Base-by-base conservation (phyloP, 495 filamentous ascomycete species). In the Venustampulla echinocandica region DNA sequence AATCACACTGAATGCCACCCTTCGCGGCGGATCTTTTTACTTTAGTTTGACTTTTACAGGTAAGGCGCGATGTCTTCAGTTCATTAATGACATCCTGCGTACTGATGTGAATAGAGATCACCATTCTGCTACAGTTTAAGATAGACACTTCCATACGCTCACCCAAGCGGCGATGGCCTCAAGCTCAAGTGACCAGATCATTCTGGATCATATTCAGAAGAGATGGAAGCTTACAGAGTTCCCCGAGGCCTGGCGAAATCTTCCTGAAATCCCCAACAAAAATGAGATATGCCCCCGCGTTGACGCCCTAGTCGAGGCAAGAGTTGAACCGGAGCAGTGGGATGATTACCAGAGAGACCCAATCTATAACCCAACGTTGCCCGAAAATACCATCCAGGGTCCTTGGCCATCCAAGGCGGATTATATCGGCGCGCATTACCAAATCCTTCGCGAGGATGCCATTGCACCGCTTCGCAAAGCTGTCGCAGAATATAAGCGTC, bases 371-470 rank as follows among this genome's bases (percentile, higher is more conserved):
- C 50, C 55, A 7, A 59, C 66, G 1, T 44, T 69, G 4, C 54
- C 67, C 0, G 19, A 38, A 1, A 76, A 77, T 35, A 56, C 54
- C 11, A 59, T 74, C 19, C 41, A 56, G 1, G 64, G 65, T 0
- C 62, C 70, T 4, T 79, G 71, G 69, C 27, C 44, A 0, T 73
- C 69, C 0, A 67, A 62, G 21, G 52, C 63, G 0, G 50, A 59
- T 13, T 80, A 79, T 46, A 53, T 80, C 9, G 56, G 64, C 42
- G 51, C 68, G 3, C 74, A 80, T 42, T 78, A 79, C 54, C 59
- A 66, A 17, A 58, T 80, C n/a, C 52, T 76, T 3, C 57, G 75
- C 45, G 75, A 78, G 55, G 75, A 80, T 54, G 59, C 68, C 0
- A 56, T 76, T 15, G 62, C 67, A 10, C 61, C 67, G 1, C 60